Base-by-base conservation (phyloP, 2,329 filamentous ascomycete genomes). In the Epichloe aotearoae region DNA sequence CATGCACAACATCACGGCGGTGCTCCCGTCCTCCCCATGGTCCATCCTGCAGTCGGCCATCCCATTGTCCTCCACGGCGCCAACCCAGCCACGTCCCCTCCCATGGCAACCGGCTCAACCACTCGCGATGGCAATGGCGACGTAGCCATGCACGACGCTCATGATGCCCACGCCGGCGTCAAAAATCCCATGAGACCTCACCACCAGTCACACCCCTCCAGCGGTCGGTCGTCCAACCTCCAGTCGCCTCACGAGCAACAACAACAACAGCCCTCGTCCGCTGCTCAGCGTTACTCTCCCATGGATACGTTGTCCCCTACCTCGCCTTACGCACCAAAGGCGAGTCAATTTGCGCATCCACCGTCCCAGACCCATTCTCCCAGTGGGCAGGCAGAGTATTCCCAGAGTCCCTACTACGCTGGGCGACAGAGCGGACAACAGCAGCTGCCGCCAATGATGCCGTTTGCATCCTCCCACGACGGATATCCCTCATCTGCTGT, bases 241-340 rank as follows among this genome's bases (percentile, higher is more conserved):
- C 84, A 91, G 65, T 86, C 84, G 45, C 73, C 83, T 47, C 82
- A 65, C 51, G 67, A 83, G 47, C 58, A 57, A 62, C 82, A 26
- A 26, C 26, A 26, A 26, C 26, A 83, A 37, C 58, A 55, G 62
- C 82, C 86, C 53, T 93, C 88, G 42, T 77, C 87, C 47, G 88
- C 88, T 52, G 87, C 89, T 53, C 87, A 94, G 66, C 82, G 90
- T 64, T 97, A 97, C 70, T 97, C 91, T 45, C 93, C 91, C 56
- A 96, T 96, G 90, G 91, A 95, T 66, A 79, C 82, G 15, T 73
- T 94, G 54, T 88, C 89, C 54, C 87, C 89, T 40, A 81, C 84
- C 36, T 84, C 86, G 51, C 83, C 88, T 36, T 94, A 94, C 69
- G 77, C 80, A 44, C 64, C 76, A 71, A 70, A 86, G 73, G 65